Percentiles rank a stretch among this genome's conserved stretches.
Evolutionary conservation across 2,329 filamentous ascomycete species (phyloP).

Genomic region (Neopestalotiopsis sp.): DNA sequence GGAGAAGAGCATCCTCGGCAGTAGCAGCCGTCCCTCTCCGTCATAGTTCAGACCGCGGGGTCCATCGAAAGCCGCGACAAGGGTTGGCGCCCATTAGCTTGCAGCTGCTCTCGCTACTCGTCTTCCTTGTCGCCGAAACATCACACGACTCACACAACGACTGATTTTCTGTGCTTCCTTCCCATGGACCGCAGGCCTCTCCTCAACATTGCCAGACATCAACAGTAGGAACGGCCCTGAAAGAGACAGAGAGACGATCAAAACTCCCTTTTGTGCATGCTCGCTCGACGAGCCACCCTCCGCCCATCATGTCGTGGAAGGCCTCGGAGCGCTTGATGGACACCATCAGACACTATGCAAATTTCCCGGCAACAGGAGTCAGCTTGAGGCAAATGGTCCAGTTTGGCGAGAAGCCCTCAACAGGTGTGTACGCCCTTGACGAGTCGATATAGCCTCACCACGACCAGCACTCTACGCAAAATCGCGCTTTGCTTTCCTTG

Average conservation of each 20-base stretch:
- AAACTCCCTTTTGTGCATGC: background rate
- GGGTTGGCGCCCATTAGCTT: slow-evolving; percentile 11
- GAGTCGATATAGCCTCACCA: background rate
- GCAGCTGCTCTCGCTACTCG: slow-evolving; percentile 15
- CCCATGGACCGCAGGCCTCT: slow-evolving; percentile 10
- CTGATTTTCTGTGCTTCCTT: background rate
- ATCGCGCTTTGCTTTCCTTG: slow-evolving; percentile 16
- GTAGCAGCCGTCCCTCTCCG: slow-evolving; percentile 14
- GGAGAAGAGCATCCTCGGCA: slow-evolving; percentile 14
- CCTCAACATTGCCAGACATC: background rate
- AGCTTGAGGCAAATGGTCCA: slow-evolving; percentile 99
- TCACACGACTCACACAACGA: slow-evolving; percentile 16
- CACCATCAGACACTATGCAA: slow-evolving; percentile 96
- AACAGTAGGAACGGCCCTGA: background rate
- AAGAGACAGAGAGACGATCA: background rate
- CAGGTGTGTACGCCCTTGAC: slow-evolving; percentile 60
- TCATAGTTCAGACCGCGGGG: slow-evolving; percentile 19
- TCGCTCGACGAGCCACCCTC: slow-evolving; percentile 15
- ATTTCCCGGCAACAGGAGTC: slow-evolving; percentile 94
- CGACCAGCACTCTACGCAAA: background rate
- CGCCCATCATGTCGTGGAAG: slow-evolving; percentile 85
- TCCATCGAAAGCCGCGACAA: slow-evolving; percentile 7
- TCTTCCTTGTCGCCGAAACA: slow-evolving; percentile 19
- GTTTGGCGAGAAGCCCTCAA: slow-evolving; percentile 92
- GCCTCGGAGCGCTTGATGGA: slow-evolving; percentile 90